phyloP scores from a whole-genome alignment of 176 grass and related monocot genomes.

The Miscanthus lutarioriparius region DNA sequence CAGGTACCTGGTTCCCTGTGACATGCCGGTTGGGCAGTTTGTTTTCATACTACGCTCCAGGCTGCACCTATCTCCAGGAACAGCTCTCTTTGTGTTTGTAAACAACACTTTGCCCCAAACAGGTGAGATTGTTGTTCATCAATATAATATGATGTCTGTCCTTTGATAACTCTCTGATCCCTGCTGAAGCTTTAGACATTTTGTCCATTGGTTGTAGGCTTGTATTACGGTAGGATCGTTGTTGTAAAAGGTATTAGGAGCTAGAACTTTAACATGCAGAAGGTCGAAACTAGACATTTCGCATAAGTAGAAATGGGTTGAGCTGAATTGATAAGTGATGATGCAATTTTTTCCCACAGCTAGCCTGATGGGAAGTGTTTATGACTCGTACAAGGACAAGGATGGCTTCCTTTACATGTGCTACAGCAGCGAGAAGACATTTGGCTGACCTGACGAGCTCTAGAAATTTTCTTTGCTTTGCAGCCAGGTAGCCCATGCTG shows the following conservation, averaged over 20 bases:
- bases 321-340: not conserved
- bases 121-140: conserved; percentile 26
- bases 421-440: conserved; percentile 88
- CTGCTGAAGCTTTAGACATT: not conserved
- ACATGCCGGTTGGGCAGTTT: no score
- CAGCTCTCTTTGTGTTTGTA: conserved; percentile 85
- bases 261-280: not conserved
- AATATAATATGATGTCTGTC: no score
- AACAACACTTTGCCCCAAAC: conserved; percentile 82
- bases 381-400: conserved; percentile 64
- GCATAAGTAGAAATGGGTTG: no score
- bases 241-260: not conserved
- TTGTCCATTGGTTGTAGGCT: not conserved
- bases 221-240: not conserved
- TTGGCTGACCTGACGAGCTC: conserved; percentile 44
- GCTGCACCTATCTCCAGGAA: not conserved
- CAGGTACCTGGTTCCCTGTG: no score
- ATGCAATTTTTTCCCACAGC: conserved; percentile 29
- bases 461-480: no score
- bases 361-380: conserved; percentile 56
- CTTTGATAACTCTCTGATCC: no score
- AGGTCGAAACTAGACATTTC: no score
- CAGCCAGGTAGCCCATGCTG: not conserved
- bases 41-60: no score
- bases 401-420: conserved; percentile 93